Evolutionary conservation across 2,329 filamentous ascomycete genomes (phyloP), one percentile per base, ranked within the genome.

Genomic region (Penicillium oxalicum): DNA sequence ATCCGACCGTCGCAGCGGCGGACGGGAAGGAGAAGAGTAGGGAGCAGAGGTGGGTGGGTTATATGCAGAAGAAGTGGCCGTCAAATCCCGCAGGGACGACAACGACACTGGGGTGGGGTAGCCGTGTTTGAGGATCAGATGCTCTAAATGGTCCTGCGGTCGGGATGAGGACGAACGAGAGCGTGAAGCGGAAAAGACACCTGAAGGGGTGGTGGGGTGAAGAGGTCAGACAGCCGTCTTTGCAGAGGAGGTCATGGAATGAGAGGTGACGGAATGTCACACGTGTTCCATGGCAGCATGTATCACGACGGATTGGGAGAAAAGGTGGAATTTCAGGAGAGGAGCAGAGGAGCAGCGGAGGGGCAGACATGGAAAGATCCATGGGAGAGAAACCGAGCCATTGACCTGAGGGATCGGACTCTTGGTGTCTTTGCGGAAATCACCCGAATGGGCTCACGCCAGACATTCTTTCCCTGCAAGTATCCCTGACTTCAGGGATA

Each of bases 21-120:
- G 43, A 47, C 6, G 45, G 24, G 43, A 59, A 35, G 28, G 45
- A 45, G 42, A 32, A 32, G 29, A 32, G 8, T 8, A 11, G 29
- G 7, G 29, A 32, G 29, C 11, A 7, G 29, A 32, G 18, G 66
- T 62, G 7, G 65, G 65, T 9, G 66, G 66, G 42, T 58, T 63
- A 64, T 66, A 66, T 52, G 64, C 60, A 36, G 67, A 69, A 2
- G 62, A 63, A 29, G 67, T 70, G 26, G 66, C 61, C 36, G 65
- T 68, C 44, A 70, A 54, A 53, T 67, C 67, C 39, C 67, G 61
- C 46, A 70, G 47, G 50, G 67, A 70, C 4, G 67, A 70, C 39
- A 69, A 55, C 24, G 65, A 69, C 33, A 69, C 62, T 35, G 64
- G 65, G 47, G 66, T 67, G 58, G 67, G 66, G 60, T 65, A 64